A percentile compares a stretch with the other conserved stretches of the same genome.
phyloP scores from a whole-genome alignment of 352 stramenopile species.

The Labyrinthula sp. region DNA sequence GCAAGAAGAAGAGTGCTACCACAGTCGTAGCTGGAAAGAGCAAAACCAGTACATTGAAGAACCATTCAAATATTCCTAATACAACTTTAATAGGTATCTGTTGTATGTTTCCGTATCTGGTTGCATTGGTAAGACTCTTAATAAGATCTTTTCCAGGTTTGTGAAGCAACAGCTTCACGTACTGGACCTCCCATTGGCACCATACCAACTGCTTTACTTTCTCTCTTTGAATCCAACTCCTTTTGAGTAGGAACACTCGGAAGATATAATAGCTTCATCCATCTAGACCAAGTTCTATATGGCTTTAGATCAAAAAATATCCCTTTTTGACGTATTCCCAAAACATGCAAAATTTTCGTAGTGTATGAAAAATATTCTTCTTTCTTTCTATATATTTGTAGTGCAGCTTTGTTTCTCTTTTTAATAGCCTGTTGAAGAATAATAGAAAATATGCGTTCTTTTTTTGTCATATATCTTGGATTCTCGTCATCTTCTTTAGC shows the following conservation, averaged over 20 bases:
- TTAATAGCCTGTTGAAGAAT: slow-evolving; percentile 1
- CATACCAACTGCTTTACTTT: too few relatives aligned
- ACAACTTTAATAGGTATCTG: too few relatives aligned
- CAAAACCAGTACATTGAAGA: too few relatives aligned
- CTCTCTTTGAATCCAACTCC: too few relatives aligned
- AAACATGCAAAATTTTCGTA: slow-evolving; percentile 20
- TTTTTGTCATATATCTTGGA: slow-evolving; percentile 18
- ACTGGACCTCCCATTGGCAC: too few relatives aligned
- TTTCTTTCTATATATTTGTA: slow-evolving; percentile 29
- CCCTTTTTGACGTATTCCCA: slow-evolving; percentile 10
- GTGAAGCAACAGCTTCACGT: too few relatives aligned
- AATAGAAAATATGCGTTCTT: slow-evolving; percentile 9
- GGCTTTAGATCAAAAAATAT: slow-evolving; percentile 29
- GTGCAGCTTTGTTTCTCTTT: slow-evolving; percentile 9
- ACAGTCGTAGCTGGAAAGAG: too few relatives aligned
- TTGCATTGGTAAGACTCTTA: too few relatives aligned
- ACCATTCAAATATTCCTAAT: too few relatives aligned
- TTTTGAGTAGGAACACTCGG: slow-evolving; percentile 14
- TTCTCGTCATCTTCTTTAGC: slow-evolving; percentile 18
- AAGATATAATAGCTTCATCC: slow-evolving; percentile 30
- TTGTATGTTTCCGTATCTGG: too few relatives aligned
- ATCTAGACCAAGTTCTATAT: slow-evolving; percentile 29
- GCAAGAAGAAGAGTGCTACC: too few relatives aligned
- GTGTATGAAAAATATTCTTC: slow-evolving; percentile 23
- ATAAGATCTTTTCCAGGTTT: too few relatives aligned